Base-by-base conservation (phyloP, 768 basidiomycete species). In the Lactarius quietus region DNA sequence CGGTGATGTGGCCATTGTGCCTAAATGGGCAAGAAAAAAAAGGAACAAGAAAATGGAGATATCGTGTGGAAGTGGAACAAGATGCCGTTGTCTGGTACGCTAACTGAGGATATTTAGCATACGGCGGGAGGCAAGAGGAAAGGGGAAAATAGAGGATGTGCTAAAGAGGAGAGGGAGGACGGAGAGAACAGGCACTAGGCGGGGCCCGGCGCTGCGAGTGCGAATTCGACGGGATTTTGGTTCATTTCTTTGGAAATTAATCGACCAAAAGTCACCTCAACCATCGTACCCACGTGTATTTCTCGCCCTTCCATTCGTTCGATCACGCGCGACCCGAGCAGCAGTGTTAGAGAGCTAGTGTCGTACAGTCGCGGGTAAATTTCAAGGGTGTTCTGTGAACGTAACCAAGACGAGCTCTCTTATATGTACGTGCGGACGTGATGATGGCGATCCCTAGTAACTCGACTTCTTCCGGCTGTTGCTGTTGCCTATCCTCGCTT, bases 1-100 rank as follows among this genome's bases (percentile, higher is more conserved):
- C 39, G 64, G 51, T 15, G 67, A 62, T 20, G 65, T 54, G 2
- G 65, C 65, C 65, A 66, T 66, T 62, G 35, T 62, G 1, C 65
- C 62, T 52, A 66, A 66, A 66, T 3, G 59, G 57, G 41, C 3
- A 7, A 52, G 36, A 26, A 35, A 29, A 29, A 60, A n/a, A 43
- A 53, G 29, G 26, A 29, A 38, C 52, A 28, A 29, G 20, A 17
- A 31, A 29, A 54, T 20, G 23, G 43, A 28, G 39, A 29, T 14
- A 43, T 33, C 6, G 35, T 61, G 45, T 28, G 28, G 23, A 54
- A 58, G 45, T 28, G 28, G 23, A 54, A 58, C 54, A 56, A 62
- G 39, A 48, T 51, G 61, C 55, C 3, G 55, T 41, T 12, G 18
- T 17, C 18, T 35, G 29, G 6, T 29, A 57, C 31, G 61, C 60